Percentiles rank a stretch among this genome's conserved stretches.
Evolutionary conservation across 371 early-diverging fungal species (phyloP).

Genomic region (Cokeromyces recurvatus): DNA sequence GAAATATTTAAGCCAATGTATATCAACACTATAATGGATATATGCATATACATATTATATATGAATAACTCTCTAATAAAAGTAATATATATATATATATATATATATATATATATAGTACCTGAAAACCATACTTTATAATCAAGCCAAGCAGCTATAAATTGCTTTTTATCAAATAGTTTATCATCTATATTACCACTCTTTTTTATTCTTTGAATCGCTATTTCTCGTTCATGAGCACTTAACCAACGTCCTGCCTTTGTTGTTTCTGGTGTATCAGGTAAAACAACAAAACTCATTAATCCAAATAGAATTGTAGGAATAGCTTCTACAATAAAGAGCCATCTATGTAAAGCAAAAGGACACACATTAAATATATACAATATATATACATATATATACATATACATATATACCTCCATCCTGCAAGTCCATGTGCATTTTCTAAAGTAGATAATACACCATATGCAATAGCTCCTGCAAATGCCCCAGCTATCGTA

Average conservation of each 20-base stretch:
- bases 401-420: slow-evolving; percentile 17
- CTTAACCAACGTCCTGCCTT: slow-evolving; percentile 27
- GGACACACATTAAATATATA: no score
- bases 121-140: slow-evolving; percentile 36
- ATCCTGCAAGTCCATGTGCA: slow-evolving; percentile 31
- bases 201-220: slow-evolving; percentile 20
- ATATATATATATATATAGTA: slow-evolving; percentile 1
- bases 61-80: not conserved
- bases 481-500: slow-evolving; percentile 46
- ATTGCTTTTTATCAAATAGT: slow-evolving; percentile 31
- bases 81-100: no score
- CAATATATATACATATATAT: no score
- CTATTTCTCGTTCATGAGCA: slow-evolving; percentile 32
- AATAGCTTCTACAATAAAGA: slow-evolving; percentile 59
- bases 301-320: slow-evolving; percentile 52
- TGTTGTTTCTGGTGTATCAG: slow-evolving; percentile 35
- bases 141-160: slow-evolving; percentile 29
- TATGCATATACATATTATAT: no score
- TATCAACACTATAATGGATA: slow-evolving; percentile 24
- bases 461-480: slow-evolving; percentile 43
- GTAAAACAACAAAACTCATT: slow-evolving; percentile 29
- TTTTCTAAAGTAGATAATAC: slow-evolving; percentile 24
- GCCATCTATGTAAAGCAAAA: slow-evolving; percentile 26
- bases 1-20: slow-evolving; percentile 37
- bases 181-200: slow-evolving; percentile 29